Conservation (phyloP, 2,329 filamentous ascomycete species). For the Trichoderma endophyticum region DNA sequence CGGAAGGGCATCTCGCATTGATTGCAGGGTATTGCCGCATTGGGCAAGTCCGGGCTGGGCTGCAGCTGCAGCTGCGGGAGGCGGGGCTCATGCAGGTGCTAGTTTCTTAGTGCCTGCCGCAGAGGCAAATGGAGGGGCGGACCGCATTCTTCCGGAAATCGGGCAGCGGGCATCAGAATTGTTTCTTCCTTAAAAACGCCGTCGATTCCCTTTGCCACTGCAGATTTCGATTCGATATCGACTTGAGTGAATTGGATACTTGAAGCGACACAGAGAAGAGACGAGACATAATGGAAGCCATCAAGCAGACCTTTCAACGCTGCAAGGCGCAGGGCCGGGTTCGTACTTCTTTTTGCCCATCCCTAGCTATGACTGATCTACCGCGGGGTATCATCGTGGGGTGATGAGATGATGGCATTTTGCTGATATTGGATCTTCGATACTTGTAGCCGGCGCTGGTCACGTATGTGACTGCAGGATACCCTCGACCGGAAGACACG, state of each 20-base stretch:
- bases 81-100: slow-evolving; percentile 22
- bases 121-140: slow-evolving; percentile 14
- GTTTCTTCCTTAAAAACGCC: not conserved
- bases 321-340: slow-evolving; percentile 60
- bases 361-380: not conserved
- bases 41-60: slow-evolving; percentile 23
- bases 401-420: not conserved
- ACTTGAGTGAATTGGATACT: not conserved
- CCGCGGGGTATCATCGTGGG: slow-evolving; percentile 4
- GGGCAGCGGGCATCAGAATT: slow-evolving; percentile 1
- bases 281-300: slow-evolving; percentile 48
- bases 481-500: slow-evolving; percentile 76
- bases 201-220: not conserved
- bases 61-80: slow-evolving; percentile 20
- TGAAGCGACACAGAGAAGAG: not conserved
- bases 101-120: not conserved
- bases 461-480: slow-evolving; percentile 95
- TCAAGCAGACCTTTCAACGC: slow-evolving; percentile 57
- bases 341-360: slow-evolving; percentile 29
- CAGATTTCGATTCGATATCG: not conserved
- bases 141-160: slow-evolving; percentile 20
- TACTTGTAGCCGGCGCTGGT: slow-evolving; percentile 71
- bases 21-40: slow-evolving; percentile 16
- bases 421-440: slow-evolving; percentile 21
- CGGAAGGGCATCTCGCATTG: not conserved